A percentile compares a stretch with the other conserved stretches of the same genome.
These are phyloP conservation scores for Xylariaceae sp. DNA, from an alignment of 2,329 filamentous ascomycete species.

Conservation along the genomic window DNA sequence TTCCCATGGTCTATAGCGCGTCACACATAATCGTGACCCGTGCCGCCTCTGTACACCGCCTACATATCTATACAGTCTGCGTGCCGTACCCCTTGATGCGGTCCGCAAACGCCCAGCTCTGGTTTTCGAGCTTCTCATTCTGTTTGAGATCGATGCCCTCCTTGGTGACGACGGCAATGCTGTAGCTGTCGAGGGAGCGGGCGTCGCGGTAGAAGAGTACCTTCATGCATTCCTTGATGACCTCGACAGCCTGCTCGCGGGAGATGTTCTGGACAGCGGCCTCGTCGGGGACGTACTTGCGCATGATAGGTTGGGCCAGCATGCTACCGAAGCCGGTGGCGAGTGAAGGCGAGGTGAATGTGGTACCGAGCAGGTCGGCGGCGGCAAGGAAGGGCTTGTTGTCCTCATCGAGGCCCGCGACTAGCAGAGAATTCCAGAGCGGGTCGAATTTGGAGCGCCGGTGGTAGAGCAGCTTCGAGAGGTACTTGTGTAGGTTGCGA, in stretches of 20 bases:
- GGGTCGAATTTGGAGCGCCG: constrained; percentile 95
- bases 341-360: constrained; percentile 80
- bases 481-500: constrained; percentile 93
- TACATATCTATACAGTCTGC: constrained; percentile 54
- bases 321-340: constrained; percentile 93
- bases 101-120: constrained; percentile 98
- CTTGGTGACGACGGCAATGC: constrained; percentile 83
- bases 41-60: too few species aligned
- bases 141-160: constrained; percentile 83
- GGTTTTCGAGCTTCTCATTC: constrained; percentile 82
- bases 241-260: constrained; percentile 72
- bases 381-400: constrained; percentile 83
- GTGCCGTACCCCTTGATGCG: constrained; percentile 92
- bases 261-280: constrained; percentile 66
- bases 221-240: constrained; percentile 94
- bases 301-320: constrained; percentile 87
- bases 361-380: constrained; percentile 88
- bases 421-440: constrained; percentile 92
- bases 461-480: constrained; percentile 93
- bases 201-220: constrained; percentile 97
- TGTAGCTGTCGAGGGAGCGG: constrained; percentile 85
- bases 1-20: too few species aligned
- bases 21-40: too few species aligned
- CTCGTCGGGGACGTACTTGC: constrained; percentile 80
- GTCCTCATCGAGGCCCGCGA: constrained; percentile 79